These are phyloP conservation scores for Heterobasidion annosum DNA, from an alignment of 1,284 basidiomycete genomes.

Conservation along the genomic window DNA sequence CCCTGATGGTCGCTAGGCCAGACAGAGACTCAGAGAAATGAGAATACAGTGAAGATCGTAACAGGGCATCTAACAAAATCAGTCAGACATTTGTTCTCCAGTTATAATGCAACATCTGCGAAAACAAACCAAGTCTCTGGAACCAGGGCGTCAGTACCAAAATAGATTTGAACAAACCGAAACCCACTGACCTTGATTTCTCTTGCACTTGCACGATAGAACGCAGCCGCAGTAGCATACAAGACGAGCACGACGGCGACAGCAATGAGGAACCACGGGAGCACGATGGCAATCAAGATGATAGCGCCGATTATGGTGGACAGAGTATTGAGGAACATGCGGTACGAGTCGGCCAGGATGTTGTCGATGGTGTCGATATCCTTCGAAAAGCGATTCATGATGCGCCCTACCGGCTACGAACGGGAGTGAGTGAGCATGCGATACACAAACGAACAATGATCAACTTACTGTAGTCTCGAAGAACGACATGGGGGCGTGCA, in stretches of 20 bases:
- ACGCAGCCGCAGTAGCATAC: constrained; percentile 61
- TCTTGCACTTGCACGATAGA: constrained; percentile 84
- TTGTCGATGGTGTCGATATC: constrained; percentile 90
- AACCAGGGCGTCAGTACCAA: background rate
- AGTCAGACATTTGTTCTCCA: no score
- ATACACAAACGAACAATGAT: background rate
- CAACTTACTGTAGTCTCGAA: constrained; percentile 71
- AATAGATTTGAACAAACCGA: background rate
- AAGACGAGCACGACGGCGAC: constrained; percentile 50
- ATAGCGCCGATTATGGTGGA: constrained; percentile 66
- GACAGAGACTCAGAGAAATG: constrained; percentile 87
- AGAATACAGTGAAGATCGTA: constrained; percentile 67
- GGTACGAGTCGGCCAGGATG: constrained; percentile 62
- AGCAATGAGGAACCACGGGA: constrained; percentile 81
- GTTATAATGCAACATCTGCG: background rate
- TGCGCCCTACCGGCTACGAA: constrained; percentile 71
- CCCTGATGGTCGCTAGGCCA: constrained; percentile 82
- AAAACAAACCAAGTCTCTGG: constrained; percentile 39
- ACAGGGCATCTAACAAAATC: constrained; percentile 37
- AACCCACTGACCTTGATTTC: constrained; percentile 63
- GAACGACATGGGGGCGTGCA: constrained; percentile 78
- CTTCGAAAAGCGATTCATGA: constrained; percentile 80
- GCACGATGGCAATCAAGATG: constrained; percentile 69
- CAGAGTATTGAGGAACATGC: constrained; percentile 64
- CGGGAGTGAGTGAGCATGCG: background rate